Conservation (phyloP, 2,329 filamentous ascomycete genomes). For the Stemphylium vesicarium region DNA sequence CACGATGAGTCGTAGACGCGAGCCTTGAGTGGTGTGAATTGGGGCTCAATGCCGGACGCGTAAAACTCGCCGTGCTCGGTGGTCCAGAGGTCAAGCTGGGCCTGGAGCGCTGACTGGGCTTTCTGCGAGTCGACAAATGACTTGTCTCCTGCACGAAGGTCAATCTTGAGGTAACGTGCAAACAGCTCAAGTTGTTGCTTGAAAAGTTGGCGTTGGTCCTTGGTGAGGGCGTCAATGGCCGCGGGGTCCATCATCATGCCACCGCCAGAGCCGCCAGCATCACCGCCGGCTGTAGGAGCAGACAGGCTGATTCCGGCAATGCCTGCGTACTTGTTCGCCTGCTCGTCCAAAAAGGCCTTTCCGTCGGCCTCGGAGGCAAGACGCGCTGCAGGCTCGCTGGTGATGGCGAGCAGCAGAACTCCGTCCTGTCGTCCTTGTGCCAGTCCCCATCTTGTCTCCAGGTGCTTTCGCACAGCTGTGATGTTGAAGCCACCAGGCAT, state of each 20-base stretch:
- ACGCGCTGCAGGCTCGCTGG: constrained; percentile 88
- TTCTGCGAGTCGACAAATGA: constrained; percentile 84
- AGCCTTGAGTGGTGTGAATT: constrained; percentile 92
- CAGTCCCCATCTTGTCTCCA: constrained; percentile 93
- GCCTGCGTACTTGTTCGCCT: constrained; percentile 86
- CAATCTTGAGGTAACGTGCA: constrained; percentile 95
- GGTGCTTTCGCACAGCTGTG: constrained; percentile 90
- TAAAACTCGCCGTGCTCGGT: constrained; percentile 97
- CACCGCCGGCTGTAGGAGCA: constrained; percentile 72
- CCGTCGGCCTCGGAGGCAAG: constrained; percentile 88
- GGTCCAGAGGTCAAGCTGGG: constrained; percentile 93
- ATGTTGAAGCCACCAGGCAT: constrained; percentile 99
- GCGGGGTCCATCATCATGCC: constrained; percentile 99
- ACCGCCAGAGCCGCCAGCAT: constrained; percentile 71
- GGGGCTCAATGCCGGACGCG: constrained; percentile 89
- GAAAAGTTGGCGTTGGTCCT: constrained; percentile 94
- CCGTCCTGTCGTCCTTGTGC: constrained; percentile 88
- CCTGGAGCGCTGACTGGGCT: constrained; percentile 85
- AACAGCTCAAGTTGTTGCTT: constrained; percentile 98
- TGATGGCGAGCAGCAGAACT: constrained; percentile 84
- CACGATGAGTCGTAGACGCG: constrained; percentile 97
- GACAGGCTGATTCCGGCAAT: constrained; percentile 84
- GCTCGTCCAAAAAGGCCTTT: constrained; percentile 88
- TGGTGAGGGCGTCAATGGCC: constrained; percentile 93
- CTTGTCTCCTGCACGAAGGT: constrained; percentile 95